Conservation (phyloP, 1,139 yeast species). For the Protomyces gravidus region DNA sequence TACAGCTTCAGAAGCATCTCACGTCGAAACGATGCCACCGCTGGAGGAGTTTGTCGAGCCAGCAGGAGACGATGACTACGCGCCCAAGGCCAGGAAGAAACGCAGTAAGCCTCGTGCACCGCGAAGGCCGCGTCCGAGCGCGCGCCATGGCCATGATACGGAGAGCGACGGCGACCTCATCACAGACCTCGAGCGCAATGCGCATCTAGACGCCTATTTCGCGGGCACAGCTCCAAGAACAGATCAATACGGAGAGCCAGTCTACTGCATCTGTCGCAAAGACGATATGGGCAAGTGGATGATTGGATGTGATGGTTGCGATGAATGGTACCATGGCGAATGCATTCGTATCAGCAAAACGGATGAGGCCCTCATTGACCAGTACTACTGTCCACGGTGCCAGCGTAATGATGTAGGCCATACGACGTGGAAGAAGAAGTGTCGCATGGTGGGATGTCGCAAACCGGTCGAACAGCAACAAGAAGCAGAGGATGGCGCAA, state of each 20-base stretch:
- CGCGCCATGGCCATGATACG: neutral
- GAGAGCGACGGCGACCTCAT: neutral
- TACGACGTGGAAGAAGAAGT: slow-evolving; percentile 64
- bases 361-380: slow-evolving; percentile 56
- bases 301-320: slow-evolving; percentile 94
- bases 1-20: neutral
- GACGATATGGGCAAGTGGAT: slow-evolving; percentile 74
- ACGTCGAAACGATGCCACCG: neutral
- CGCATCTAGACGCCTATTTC: slow-evolving; percentile 8
- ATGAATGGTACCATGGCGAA: slow-evolving; percentile 87
- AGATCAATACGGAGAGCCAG: slow-evolving; percentile 47
- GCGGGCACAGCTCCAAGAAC: neutral
- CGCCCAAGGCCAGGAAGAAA: slow-evolving; percentile 16
- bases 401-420: slow-evolving; percentile 49
- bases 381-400: slow-evolving; percentile 74
- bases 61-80: slow-evolving; percentile 20
- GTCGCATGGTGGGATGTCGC: slow-evolving; percentile 59
- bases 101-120: slow-evolving; percentile 13
- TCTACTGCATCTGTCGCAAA: slow-evolving; percentile 72
- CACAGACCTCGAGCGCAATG: neutral
- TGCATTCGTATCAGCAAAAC: slow-evolving; percentile 62
- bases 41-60: slow-evolving; percentile 7
- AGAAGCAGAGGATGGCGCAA: slow-evolving; percentile 29
- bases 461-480: slow-evolving; percentile 48
- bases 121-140: slow-evolving; percentile 1